Conservation (phyloP, 768 basidiomycete species). For the Auriscalpium vulgare region DNA sequence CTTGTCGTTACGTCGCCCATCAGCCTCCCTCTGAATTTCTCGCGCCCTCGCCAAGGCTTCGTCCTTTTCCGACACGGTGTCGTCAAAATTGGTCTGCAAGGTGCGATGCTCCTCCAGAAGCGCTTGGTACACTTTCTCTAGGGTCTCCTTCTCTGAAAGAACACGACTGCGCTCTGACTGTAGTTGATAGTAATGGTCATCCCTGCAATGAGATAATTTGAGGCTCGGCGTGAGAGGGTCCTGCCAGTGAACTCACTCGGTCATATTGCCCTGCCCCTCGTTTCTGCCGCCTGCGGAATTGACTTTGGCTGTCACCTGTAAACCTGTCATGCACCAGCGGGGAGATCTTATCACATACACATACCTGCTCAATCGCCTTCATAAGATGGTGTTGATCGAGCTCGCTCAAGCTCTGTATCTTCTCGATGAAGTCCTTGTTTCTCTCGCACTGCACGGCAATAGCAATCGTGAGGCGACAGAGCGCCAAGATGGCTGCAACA, state of each 20-base stretch:
- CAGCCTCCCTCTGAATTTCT: conserved; percentile 50
- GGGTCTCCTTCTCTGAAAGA: conserved; percentile 75
- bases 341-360: conserved; percentile 13
- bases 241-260: conserved; percentile 50
- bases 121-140: conserved; percentile 73
- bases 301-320: conserved; percentile 72
- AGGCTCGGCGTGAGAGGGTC: not conserved
- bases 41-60: conserved; percentile 60
- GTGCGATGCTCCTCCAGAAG: conserved; percentile 69
- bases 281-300: conserved; percentile 20
- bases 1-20: conserved; percentile 56
- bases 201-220: conserved; percentile 34
- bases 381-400: conserved; percentile 83
- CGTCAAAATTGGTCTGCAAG: conserved; percentile 73
- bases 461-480: conserved; percentile 78
- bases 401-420: conserved; percentile 79
- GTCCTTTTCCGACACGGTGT: conserved; percentile 69
- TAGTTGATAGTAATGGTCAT: conserved; percentile 83
- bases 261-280: conserved; percentile 57
- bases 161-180: conserved; percentile 76
- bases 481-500: conserved; percentile 52
- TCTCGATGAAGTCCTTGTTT: conserved; percentile 83
- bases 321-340: not conserved
- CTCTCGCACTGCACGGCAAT: conserved; percentile 85
- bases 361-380: conserved; percentile 88